Base-by-base conservation (phyloP, 2,329 filamentous ascomycete genomes). In the Didymella glomerata region DNA sequence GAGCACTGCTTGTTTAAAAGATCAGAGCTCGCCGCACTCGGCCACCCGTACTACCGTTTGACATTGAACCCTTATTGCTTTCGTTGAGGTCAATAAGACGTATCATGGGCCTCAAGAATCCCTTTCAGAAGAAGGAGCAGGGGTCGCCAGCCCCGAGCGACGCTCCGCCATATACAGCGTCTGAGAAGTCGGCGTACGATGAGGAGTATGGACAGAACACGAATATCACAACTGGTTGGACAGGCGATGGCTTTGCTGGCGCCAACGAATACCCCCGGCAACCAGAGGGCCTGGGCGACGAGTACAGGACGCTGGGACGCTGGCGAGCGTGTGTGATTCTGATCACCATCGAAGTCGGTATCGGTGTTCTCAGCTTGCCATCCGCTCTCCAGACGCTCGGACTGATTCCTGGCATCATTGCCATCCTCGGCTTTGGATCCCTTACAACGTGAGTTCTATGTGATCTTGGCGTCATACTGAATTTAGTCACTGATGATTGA, bases 301-400 rank as follows among this genome's bases (percentile, higher is more conserved):
- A 70, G 34, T 72, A 72, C 61, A 62, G 64, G 30, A 71, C 68
- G 1, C 42, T 72, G 36, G 70, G 70, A 2, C 60, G 70, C 59
- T 72, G 70, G 70, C 60, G 68, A 51, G 68, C 70, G 3, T 70
- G 68, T 50, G 68, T 72, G 14, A 70, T 72, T 40, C 59, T 72
- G 16, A 71, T 72, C 55, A 72, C 70, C 32, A 72, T 72, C 22
- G 70, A 72, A 61, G 68, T 72, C 10, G 70, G 70, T 50, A 72
- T 72, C 22, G 70, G 70, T 44, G 66, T 72, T 50, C 65, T 72
- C 40, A 69, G 66, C 54, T 49, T 72, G 34, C 70, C 70, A 4
- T 68, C 69, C 36, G 70, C 68, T 13, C 63, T 72, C n/a, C 54
- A 70, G 47, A 69, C 67, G 13, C 68, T 72, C 22, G 70, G 70